Evolutionary conservation across 2,329 filamentous ascomycete species (phyloP).

Genomic region (Blastomyces gilchristii): DNA sequence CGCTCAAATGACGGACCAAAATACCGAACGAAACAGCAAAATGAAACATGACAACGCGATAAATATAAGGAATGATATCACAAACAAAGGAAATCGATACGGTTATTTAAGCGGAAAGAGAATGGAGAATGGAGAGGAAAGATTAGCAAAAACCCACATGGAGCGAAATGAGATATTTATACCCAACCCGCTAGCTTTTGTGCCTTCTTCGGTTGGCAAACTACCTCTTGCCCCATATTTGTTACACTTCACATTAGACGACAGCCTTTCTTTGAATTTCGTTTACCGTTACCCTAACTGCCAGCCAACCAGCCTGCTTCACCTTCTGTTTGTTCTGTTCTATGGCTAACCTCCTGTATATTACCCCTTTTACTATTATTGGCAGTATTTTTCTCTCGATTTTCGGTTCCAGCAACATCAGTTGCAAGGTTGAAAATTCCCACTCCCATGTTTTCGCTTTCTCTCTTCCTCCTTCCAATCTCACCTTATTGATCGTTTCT

Average conservation of each 20-base stretch:
- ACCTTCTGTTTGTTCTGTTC: not conserved
- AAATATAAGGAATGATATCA: not conserved
- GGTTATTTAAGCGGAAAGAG: not conserved
- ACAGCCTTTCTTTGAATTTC: too few relatives aligned
- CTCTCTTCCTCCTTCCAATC: too few relatives aligned
- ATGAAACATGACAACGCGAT: not conserved
- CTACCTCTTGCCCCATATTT: not conserved
- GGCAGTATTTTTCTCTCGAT: not conserved
- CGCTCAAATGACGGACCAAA: not conserved
- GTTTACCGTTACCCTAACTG: not conserved
- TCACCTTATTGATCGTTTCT: too few relatives aligned
- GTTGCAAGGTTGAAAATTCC: too few relatives aligned
- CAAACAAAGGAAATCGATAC: not conserved
- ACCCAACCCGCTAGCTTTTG: not conserved
- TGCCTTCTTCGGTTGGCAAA: not conserved
- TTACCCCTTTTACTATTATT: not conserved
- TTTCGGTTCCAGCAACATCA: not conserved
- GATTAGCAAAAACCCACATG: not conserved
- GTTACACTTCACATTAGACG: not conserved
- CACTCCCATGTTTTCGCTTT: too few relatives aligned
- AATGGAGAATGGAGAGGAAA: not conserved
- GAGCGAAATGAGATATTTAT: not conserved
- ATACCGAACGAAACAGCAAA: not conserved
- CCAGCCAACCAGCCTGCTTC: not conserved
- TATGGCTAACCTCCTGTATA: not conserved